phyloP scores from a whole-genome alignment of 768 basidiomycete genomes.

The Mycena indigotica region DNA sequence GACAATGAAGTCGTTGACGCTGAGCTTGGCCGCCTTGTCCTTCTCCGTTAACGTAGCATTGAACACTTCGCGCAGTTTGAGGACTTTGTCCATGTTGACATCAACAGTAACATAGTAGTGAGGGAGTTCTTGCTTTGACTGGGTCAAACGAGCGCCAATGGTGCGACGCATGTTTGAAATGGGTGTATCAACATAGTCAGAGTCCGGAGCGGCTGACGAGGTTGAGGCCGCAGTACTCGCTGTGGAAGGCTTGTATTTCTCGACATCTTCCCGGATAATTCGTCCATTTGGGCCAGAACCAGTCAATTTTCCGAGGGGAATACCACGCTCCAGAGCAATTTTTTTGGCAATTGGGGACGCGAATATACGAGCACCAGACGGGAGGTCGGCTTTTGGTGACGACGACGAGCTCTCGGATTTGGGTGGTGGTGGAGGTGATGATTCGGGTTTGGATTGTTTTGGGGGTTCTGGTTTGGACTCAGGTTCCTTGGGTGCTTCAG shows the following conservation, averaged over 20 bases:
- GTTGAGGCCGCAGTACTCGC: constrained; percentile 47
- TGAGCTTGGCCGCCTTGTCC: constrained; percentile 90
- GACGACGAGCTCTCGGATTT: constrained; percentile 34
- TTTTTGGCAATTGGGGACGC: constrained; percentile 96
- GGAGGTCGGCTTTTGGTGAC: constrained; percentile 50
- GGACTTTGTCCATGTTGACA: constrained; percentile 93
- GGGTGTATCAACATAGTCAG: constrained; percentile 88
- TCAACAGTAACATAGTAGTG: constrained; percentile 97
- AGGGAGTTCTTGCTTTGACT: constrained; percentile 93
- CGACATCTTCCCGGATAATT: constrained; percentile 93
- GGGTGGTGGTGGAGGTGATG: constrained; percentile 33
- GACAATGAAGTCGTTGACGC: constrained; percentile 97
- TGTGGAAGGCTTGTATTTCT: constrained; percentile 74
- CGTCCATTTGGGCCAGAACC: constrained; percentile 93
- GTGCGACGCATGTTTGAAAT: constrained; percentile 92
- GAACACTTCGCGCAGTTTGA: constrained; percentile 94
- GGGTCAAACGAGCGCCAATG: constrained; percentile 86
- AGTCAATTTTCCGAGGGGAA: constrained; percentile 87
- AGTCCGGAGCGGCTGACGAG: constrained; percentile 50
- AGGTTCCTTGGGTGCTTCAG: constrained; percentile 42
- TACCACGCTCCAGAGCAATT: constrained; percentile 91
- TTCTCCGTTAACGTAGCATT: constrained; percentile 85
- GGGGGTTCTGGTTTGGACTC: constrained; percentile 31
- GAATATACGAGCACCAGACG: constrained; percentile 81
- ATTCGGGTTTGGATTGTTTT: constrained; percentile 47